phyloP scores from a whole-genome alignment of 1,139 yeast genomes.

The Debaryomyces coudertii region DNA sequence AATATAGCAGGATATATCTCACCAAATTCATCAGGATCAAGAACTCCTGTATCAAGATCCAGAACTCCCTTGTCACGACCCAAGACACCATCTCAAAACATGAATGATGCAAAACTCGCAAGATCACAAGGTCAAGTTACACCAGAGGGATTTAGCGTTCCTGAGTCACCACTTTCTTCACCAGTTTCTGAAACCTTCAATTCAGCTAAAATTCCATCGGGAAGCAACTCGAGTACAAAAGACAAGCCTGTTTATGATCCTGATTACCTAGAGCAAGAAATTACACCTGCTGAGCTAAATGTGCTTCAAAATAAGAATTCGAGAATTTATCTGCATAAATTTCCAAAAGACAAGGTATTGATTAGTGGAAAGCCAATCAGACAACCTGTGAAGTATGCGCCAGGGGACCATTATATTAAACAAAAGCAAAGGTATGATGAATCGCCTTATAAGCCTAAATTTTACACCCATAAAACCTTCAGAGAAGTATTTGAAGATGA shows the following conservation, averaged over 20 bases:
- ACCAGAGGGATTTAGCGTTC: background rate
- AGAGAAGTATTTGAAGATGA: slow-evolving; percentile 41
- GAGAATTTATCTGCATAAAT: background rate
- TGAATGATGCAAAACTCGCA: background rate
- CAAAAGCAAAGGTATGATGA: slow-evolving; percentile 41
- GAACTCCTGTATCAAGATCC: background rate
- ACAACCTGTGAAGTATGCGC: slow-evolving; percentile 8
- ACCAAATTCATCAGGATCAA: background rate
- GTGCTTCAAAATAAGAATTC: slow-evolving; percentile 22
- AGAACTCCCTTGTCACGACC: background rate
- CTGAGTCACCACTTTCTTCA: background rate
- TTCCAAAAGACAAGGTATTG: background rate
- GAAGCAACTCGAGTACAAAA: background rate
- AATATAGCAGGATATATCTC: background rate
- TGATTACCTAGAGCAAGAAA: slow-evolving; percentile 35
- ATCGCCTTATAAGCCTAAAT: slow-evolving; percentile 38
- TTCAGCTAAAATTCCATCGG: background rate
- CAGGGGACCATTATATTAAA: slow-evolving; percentile 40
- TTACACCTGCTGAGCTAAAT: slow-evolving; percentile 43
- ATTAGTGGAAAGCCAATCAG: background rate
- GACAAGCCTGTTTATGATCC: slow-evolving; percentile 23
- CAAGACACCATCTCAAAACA: background rate
- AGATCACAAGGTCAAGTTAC: background rate
- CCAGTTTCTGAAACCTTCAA: background rate
- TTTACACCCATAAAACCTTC: slow-evolving; percentile 48